A percentile compares a stretch with the other conserved stretches of the same genome.
Conservation (phyloP, 1,139 yeast genomes). For the Scheffersomyces quercinus region DNA sequence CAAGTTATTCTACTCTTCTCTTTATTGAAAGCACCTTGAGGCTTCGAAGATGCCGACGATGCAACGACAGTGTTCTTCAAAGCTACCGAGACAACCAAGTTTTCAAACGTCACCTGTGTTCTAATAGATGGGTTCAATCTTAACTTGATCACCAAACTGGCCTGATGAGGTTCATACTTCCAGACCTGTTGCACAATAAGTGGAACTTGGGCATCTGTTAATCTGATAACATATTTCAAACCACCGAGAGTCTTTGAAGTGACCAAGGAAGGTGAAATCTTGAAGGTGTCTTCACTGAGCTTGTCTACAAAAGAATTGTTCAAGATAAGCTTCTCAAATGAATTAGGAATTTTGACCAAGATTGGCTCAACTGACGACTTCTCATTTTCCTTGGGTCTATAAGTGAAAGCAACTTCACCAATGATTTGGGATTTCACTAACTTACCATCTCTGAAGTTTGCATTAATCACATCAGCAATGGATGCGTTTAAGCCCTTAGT, state of each 20-base stretch:
- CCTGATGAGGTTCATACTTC: slow-evolving; percentile 83
- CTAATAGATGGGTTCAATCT: slow-evolving; percentile 50
- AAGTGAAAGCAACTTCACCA: slow-evolving; percentile 82
- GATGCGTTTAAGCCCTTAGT: slow-evolving; percentile 71
- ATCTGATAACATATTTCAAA: slow-evolving; percentile 57
- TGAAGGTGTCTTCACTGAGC: slow-evolving; percentile 26
- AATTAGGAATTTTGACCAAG: slow-evolving; percentile 31
- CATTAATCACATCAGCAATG: slow-evolving; percentile 79
- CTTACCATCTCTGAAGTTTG: slow-evolving; percentile 66
- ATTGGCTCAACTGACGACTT: slow-evolving; percentile 16
- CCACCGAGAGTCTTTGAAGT: slow-evolving; percentile 69
- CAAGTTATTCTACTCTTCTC: slow-evolving; percentile 85
- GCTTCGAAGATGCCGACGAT: slow-evolving; percentile 79
- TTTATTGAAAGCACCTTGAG: slow-evolving; percentile 84
- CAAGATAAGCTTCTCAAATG: slow-evolving; percentile 37
- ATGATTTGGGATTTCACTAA: slow-evolving; percentile 58
- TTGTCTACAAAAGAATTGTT: slow-evolving; percentile 46
- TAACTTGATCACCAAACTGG: slow-evolving; percentile 77
- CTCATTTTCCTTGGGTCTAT: slow-evolving; percentile 29
- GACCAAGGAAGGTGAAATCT: slow-evolving; percentile 39
- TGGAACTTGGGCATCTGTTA: slow-evolving; percentile 56
- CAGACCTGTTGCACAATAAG: slow-evolving; percentile 76
- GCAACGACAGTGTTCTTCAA: slow-evolving; percentile 43
- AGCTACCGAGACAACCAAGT: slow-evolving; percentile 71
- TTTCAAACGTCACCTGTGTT: slow-evolving; percentile 47